These are phyloP conservation scores for Boletus fagicola DNA, from an alignment of 768 basidiomycete genomes.

Conservation along the genomic window DNA sequence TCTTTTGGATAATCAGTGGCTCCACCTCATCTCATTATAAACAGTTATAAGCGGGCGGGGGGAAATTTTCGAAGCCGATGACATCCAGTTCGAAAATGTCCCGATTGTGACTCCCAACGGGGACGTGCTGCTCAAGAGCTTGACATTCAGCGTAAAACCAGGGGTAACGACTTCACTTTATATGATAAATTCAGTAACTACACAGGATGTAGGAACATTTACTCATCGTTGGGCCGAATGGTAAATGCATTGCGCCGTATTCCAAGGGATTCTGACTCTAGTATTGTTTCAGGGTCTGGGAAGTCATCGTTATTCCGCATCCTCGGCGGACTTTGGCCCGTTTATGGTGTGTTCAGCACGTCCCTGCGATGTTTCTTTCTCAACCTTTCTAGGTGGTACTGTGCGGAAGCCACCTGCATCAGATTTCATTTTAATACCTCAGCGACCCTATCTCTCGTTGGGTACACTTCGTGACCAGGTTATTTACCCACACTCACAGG, in stretches of 20 bases:
- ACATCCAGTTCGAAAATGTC: conserved; percentile 89
- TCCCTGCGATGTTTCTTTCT: not conserved
- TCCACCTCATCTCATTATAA: conserved; percentile 2
- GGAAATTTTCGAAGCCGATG: conserved; percentile 76
- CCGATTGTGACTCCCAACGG: conserved; percentile 97
- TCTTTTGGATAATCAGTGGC: not conserved
- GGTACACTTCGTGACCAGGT: conserved; percentile 96
- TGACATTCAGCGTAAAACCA: conserved; percentile 87
- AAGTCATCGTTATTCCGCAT: conserved; percentile 96
- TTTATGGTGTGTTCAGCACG: conserved; percentile 38
- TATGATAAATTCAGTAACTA: not conserved
- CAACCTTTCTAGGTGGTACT: conserved; percentile 49
- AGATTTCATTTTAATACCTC: conserved; percentile 93
- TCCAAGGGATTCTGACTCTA: not conserved
- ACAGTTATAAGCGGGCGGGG: conserved; percentile 80
- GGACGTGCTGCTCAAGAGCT: conserved; percentile 78
- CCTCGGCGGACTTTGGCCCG: conserved; percentile 94
- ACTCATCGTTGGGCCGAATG: conserved; percentile 93
- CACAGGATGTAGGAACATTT: conserved; percentile 66
- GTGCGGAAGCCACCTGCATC: conserved; percentile 87
- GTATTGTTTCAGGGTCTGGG: conserved; percentile 58
- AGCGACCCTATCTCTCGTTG: conserved; percentile 90
- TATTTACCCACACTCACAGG: conserved; percentile 87
- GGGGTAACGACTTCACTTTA: conserved; percentile 49
- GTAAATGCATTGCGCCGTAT: conserved; percentile 35